Conservation (phyloP, 2,329 filamentous ascomycete genomes). For the Aspergillus brunneoviolaceus region DNA sequence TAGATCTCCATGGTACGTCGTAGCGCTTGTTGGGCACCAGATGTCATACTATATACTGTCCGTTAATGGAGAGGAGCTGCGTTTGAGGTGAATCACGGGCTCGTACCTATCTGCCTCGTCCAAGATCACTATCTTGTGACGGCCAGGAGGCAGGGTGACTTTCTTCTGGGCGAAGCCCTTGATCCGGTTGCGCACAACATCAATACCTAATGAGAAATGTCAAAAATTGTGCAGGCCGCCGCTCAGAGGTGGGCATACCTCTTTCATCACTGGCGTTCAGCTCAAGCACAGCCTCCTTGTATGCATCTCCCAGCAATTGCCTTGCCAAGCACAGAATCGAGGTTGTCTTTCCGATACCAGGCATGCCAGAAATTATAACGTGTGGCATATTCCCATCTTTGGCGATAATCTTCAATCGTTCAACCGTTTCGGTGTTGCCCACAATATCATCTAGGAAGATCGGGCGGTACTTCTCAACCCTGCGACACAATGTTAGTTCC, state of each 20-base stretch:
- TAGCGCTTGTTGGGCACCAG: slow-evolving; percentile 91
- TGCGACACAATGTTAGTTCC: slow-evolving; percentile 41
- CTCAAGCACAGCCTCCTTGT: slow-evolving; percentile 96
- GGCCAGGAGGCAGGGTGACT: slow-evolving; percentile 84
- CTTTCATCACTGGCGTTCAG: slow-evolving; percentile 95
- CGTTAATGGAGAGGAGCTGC: slow-evolving; percentile 1
- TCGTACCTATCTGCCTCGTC: slow-evolving; percentile 84
- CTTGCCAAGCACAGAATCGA: slow-evolving; percentile 90
- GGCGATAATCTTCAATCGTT: slow-evolving; percentile 95
- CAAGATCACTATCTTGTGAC: slow-evolving; percentile 95
- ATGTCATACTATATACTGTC: slow-evolving; percentile 69
- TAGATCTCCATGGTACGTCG: slow-evolving; percentile 99
- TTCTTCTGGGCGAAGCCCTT: slow-evolving; percentile 99
- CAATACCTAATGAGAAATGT: slow-evolving; percentile 64
- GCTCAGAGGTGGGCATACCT: slow-evolving; percentile 52
- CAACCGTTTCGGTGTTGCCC: slow-evolving; percentile 95
- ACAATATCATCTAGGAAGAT: slow-evolving; percentile 95
- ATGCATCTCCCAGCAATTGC: slow-evolving; percentile 85
- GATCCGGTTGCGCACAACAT: slow-evolving; percentile 94
- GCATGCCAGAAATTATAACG: slow-evolving; percentile 99
- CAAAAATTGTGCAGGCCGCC: slow-evolving; percentile 1
- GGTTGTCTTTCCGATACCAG: slow-evolving; percentile 97
- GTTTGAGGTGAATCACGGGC: neutral
- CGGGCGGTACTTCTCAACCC: slow-evolving; percentile 98
- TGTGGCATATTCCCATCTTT: slow-evolving; percentile 99